Evolutionary conservation across 768 basidiomycete genomes (phyloP).

Genomic region (Tephrocybe rancida): DNA sequence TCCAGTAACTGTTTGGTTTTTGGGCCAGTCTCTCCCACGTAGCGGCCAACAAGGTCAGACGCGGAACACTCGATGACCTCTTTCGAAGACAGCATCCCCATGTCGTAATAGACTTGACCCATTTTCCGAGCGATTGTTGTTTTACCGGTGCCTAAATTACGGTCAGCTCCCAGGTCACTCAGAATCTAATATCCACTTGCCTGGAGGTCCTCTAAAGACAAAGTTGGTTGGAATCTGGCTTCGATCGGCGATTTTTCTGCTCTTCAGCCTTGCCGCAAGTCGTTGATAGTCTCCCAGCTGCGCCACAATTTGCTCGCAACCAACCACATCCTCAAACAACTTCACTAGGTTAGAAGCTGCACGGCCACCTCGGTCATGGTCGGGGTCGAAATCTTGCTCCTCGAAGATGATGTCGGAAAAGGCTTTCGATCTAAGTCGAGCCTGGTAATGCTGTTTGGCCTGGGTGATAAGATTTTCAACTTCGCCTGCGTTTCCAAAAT

Average conservation of each 20-base stretch:
- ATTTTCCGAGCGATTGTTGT: conserved; percentile 64
- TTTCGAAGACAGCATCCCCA: conserved; percentile 48
- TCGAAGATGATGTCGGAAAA: conserved; percentile 50
- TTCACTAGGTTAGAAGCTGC: conserved; percentile 53
- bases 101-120: conserved; percentile 63
- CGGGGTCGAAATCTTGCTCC: conserved; percentile 64
- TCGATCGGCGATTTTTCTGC: conserved; percentile 41
- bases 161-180: conserved; percentile 28
- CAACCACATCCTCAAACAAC: conserved; percentile 66
- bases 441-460: conserved; percentile 48
- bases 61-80: conserved; percentile 71
- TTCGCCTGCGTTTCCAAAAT: conserved; percentile 68
- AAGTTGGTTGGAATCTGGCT: conserved; percentile 67
- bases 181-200: conserved; percentile 26
- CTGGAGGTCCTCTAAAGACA: conserved; percentile 76
- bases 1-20: conserved; percentile 63
- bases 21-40: conserved; percentile 71
- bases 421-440: conserved; percentile 21
- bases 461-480: conserved; percentile 60
- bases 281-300: conserved; percentile 55
- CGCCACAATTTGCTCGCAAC: conserved; percentile 53
- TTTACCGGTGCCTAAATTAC: conserved; percentile 57
- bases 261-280: conserved; percentile 45
- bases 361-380: conserved; percentile 50
- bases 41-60: conserved; percentile 66